These are phyloP conservation scores for Citrus medica DNA, from an alignment of 345 rosid species.

Conservation along the genomic window DNA sequence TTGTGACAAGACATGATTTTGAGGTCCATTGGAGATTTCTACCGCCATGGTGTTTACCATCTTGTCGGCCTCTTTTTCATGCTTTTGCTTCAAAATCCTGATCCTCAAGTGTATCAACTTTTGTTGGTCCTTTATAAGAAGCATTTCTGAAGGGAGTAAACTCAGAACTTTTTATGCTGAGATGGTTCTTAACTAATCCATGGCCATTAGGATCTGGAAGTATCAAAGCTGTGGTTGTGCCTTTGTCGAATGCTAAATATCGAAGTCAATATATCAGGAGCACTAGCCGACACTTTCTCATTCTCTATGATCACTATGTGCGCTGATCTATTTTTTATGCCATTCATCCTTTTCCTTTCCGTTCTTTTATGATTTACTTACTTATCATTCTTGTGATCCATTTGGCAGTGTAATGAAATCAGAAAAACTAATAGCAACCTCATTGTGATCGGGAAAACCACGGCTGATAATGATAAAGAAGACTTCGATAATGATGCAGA, in stretches of 20 bases:
- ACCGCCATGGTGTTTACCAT: neutral
- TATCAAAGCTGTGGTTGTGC: neutral
- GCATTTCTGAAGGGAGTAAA: neutral
- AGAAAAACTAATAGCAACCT: slow-evolving; percentile 59
- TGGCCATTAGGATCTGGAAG: neutral
- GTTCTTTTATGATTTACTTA: neutral
- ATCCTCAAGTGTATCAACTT: neutral
- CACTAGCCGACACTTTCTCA: neutral
- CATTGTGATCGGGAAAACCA: slow-evolving; percentile 66
- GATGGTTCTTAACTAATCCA: neutral
- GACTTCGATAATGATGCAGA: slow-evolving; percentile 77
- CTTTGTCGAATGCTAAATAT: neutral
- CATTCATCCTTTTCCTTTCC: neutral
- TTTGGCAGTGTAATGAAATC: slow-evolving; percentile 75
- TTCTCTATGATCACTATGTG: neutral
- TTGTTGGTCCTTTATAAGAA: neutral
- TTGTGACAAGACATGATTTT: neutral
- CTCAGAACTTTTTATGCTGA: neutral
- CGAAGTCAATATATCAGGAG: neutral
- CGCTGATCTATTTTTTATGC: too few species aligned
- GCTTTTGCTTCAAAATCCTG: neutral
- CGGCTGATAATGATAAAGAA: slow-evolving; percentile 65
- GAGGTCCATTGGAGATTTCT: neutral
- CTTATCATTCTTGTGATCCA: neutral
- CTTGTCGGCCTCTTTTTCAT: neutral